phyloP scores from a whole-genome alignment of 495 filamentous ascomycete species.

The Annulohypoxylon maeteangense region DNA sequence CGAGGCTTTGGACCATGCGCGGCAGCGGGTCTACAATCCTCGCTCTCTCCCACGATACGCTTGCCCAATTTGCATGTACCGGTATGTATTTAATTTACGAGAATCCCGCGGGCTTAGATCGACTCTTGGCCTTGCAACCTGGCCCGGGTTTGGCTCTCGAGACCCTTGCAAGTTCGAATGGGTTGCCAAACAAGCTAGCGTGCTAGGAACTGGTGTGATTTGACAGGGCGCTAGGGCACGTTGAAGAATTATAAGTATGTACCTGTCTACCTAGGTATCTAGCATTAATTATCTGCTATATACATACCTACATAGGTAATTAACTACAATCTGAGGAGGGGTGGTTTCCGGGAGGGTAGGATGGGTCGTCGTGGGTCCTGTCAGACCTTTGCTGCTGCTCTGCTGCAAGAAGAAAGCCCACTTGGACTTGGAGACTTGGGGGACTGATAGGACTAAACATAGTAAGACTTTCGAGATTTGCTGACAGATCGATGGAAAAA shows the following conservation, averaged over 20 bases:
- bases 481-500: slow-evolving; percentile 30
- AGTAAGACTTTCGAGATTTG: slow-evolving; percentile 17
- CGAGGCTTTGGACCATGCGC: slow-evolving; percentile 51
- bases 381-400: slow-evolving; percentile 22
- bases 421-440: slow-evolving; percentile 19
- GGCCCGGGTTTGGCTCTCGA: slow-evolving; percentile 41
- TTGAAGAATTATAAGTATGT: slow-evolving; percentile 10
- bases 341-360: slow-evolving; percentile 41
- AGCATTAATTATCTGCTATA: no score
- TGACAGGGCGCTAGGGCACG: slow-evolving; percentile 37
- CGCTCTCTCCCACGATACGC: slow-evolving; percentile 41
- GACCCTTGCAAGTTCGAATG: slow-evolving; percentile 43
- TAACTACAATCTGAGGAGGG: no score
- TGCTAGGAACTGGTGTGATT: slow-evolving; percentile 43
- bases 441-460: not conserved
- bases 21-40: slow-evolving; percentile 45
- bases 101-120: slow-evolving; percentile 46
- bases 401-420: slow-evolving; percentile 40
- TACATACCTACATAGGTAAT: no score
- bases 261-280: not conserved
- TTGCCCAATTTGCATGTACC: slow-evolving; percentile 43
- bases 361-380: slow-evolving; percentile 34
- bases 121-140: slow-evolving; percentile 45
- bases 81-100: slow-evolving; percentile 46
- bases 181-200: slow-evolving; percentile 46